phyloP scores from a whole-genome alignment of 768 basidiomycete species.

The Boletus fagicola region DNA sequence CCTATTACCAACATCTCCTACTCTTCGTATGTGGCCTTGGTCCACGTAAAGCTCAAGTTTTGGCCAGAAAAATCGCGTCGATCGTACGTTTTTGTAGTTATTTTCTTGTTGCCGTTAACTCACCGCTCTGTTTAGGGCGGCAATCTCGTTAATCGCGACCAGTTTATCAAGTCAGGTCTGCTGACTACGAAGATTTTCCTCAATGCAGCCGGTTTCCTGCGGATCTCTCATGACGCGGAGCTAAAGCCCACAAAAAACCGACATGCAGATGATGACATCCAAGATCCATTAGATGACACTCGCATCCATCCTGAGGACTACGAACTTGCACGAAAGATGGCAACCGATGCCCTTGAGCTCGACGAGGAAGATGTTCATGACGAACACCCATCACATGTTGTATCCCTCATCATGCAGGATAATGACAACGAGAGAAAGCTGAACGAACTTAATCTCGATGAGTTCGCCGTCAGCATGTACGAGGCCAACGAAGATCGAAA shows the following conservation, averaged over 20 bases:
- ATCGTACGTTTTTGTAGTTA: conserved; percentile 48
- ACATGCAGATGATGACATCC: conserved; percentile 61
- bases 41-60: conserved; percentile 84
- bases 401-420: conserved; percentile 83
- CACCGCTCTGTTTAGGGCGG: conserved; percentile 60
- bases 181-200: conserved; percentile 86
- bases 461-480: conserved; percentile 91
- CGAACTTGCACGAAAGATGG: conserved; percentile 97
- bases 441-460: conserved; percentile 88
- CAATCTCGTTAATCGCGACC: conserved; percentile 79
- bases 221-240: conserved; percentile 74
- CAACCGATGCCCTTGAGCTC: conserved; percentile 93
- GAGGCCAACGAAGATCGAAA: conserved; percentile 83
- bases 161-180: conserved; percentile 79
- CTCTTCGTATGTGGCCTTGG: conserved; percentile 93
- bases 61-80: conserved; percentile 77
- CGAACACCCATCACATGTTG: conserved; percentile 87
- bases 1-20: conserved; percentile 85
- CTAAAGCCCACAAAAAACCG: conserved; percentile 59
- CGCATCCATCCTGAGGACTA: conserved; percentile 98
- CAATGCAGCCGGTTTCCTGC: conserved; percentile 90
- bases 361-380: conserved; percentile 96
- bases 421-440: conserved; percentile 76
- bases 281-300: conserved; percentile 91
- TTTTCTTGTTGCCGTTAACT: background rate